Evolutionary conservation across 768 basidiomycete genomes (phyloP), one percentile per base, ranked within the genome.

Genomic region (Lactarius hengduanensis): DNA sequence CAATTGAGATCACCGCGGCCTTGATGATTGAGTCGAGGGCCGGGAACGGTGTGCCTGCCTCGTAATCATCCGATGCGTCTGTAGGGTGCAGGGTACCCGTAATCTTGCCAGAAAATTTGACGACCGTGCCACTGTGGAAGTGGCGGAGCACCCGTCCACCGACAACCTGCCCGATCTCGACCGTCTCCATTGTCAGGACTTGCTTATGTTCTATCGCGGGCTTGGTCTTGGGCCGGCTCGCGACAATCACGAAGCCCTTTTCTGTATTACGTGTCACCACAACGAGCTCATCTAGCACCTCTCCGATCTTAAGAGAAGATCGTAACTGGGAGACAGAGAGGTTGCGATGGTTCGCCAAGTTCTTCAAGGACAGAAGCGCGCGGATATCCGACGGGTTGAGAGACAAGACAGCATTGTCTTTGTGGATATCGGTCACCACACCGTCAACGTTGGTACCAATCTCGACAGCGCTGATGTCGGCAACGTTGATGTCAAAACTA

Each of bases 181-280:
- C 77, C 3, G 83, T 82, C 61, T 92, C 90, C 74, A 93, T 79
- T 8, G 85, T 84, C 32, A 94, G 70, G 2, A 81, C 72, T 28
- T 74, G 77, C 71, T 86, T 88, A 62, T 80, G 77, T 18, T 81
- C 74, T 5, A 81, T 66, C 5, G 82, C 70, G 34, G 79, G 77
- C 70, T 83, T 86, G 45, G 80, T 77, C 74, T 88, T 87, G 1
- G 88, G 88, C 69, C 83, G 83, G 71, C 84, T 88, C 59, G 89
- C 89, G 40, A 95, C 91, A 68, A 97, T 88, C 67, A 97, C 90
- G 69, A 98, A 83, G 10, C 87, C 86, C 72, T 92, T 93, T 71
- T 92, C 93, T 9, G 86, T 81, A 73, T 92, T 94, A 69, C 92
- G 90, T 10, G 92, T 90, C 28, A 95, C 90, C n/a, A 98, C 91